A percentile compares a stretch with the other conserved stretches of the same genome.
phyloP scores from a whole-genome alignment of 2,329 filamentous ascomycete species.

The Colletotrichum neosansevieriae region DNA sequence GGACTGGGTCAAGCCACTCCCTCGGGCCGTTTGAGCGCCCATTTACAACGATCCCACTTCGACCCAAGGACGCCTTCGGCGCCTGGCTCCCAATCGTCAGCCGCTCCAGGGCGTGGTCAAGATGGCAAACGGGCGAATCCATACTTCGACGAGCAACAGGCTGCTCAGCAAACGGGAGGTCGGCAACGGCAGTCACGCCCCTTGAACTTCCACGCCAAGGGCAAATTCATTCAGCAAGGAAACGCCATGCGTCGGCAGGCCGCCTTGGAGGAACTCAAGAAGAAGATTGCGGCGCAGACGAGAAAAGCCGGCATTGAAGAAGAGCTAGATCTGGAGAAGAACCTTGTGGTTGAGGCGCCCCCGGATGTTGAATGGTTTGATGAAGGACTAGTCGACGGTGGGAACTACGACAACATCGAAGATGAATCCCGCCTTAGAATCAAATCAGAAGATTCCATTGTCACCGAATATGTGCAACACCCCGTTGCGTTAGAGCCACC shows the following conservation, averaged over 20 bases:
- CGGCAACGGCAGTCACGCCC: slow-evolving; percentile 79
- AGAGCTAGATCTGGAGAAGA: slow-evolving; percentile 88
- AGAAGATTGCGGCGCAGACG: slow-evolving; percentile 86
- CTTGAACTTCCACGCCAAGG: slow-evolving; percentile 92
- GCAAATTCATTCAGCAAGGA: slow-evolving; percentile 96
- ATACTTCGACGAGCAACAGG: slow-evolving; percentile 80
- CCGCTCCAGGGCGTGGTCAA: slow-evolving; percentile 51
- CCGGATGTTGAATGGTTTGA: slow-evolving; percentile 99
- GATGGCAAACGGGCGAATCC: slow-evolving; percentile 69
- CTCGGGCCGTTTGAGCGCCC: slow-evolving; percentile 51
- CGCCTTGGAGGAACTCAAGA: slow-evolving; percentile 93
- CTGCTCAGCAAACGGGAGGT: slow-evolving; percentile 66
- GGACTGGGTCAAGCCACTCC: slow-evolving; percentile 63
- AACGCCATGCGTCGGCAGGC: slow-evolving; percentile 89
- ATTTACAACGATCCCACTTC: slow-evolving; percentile 31
- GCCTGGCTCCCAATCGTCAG: slow-evolving; percentile 42
- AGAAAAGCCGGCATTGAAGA: slow-evolving; percentile 95
- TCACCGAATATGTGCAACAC: slow-evolving; percentile 93
- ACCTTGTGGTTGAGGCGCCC: slow-evolving; percentile 85
- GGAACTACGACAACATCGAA: slow-evolving; percentile 79
- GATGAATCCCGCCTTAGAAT: slow-evolving; percentile 77
- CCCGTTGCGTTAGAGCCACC: slow-evolving; percentile 91
- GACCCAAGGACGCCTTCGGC: slow-evolving; percentile 40
- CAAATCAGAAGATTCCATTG: slow-evolving; percentile 82
- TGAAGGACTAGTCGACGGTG: slow-evolving; percentile 84